Evolutionary conservation across 2,329 filamentous ascomycete genomes (phyloP).

Genomic region (Ceratocystis variospora): DNA sequence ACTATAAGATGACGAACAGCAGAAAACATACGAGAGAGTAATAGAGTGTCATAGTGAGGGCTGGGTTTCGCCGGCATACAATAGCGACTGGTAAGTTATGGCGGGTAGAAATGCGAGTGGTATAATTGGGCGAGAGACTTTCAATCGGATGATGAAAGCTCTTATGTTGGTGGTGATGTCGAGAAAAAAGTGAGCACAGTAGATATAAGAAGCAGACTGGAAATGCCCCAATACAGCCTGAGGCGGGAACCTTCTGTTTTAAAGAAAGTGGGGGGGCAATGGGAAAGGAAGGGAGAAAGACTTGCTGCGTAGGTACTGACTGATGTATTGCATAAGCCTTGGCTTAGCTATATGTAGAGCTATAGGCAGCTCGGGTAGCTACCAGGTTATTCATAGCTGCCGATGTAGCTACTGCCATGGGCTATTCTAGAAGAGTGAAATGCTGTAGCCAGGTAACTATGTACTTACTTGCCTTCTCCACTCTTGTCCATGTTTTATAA

Average conservation of each 20-base stretch:
- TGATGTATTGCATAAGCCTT: not conserved
- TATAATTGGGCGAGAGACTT: not conserved
- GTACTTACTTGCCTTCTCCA: not conserved
- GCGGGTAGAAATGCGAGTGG: not conserved
- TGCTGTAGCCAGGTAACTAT: not conserved
- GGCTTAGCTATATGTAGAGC: not conserved
- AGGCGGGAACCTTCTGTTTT: conserved; percentile 12
- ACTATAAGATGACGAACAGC: not conserved
- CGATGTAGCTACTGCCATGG: not conserved
- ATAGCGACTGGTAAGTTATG: not conserved
- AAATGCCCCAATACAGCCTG: not conserved
- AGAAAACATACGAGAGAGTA: conserved; percentile 36
- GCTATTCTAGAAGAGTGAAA: not conserved
- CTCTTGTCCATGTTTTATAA: not conserved
- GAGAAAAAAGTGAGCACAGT: not conserved
- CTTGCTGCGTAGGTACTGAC: not conserved
- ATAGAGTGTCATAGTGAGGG: conserved; percentile 41
- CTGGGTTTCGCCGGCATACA: not conserved
- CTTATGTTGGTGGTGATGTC: not conserved
- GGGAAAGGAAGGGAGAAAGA: conserved; percentile 2
- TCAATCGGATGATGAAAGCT: not conserved
- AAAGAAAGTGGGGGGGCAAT: not conserved
- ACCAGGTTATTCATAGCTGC: not conserved
- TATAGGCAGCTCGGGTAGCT: not conserved
- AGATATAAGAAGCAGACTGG: not conserved